Base-by-base conservation (phyloP, 2,329 filamentous ascomycete species). In the Gliomastix tumulicola region DNA sequence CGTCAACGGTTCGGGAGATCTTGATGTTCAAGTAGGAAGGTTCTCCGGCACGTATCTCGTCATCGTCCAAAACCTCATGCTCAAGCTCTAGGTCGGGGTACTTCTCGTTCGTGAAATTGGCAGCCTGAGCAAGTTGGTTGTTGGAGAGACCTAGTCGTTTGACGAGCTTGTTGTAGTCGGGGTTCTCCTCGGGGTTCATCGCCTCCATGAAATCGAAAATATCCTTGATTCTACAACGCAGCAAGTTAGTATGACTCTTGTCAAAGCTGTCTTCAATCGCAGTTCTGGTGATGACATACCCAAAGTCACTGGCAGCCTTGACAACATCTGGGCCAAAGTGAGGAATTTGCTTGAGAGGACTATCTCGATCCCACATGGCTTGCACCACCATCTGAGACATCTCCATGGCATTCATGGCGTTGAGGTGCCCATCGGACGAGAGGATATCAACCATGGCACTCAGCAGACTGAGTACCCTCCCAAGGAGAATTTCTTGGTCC, bases 361-460 rank as follows among this genome's bases (percentile, higher is more conserved):
- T 94, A 59, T 98, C 92, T 40, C 89, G 84, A 63, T 98, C 90
- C 92, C 92, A 98, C 87, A 97, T 95, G 34, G 84, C 89, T 64
- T 98, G 92, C 4, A 98, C 89, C 36, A 94, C 87, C 92, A 98
- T 98, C 57, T 98, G 92, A 11, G 87, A 94, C 76, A 98, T 88
- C 60, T 98, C 92, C 90, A 98, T 98, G 20, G 92, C 92, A 51
- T 84, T 89, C 82, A 96, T 94, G 41, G 92, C 90, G 55, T 98
- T 98, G 43, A 98, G 74, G 51, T 96, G 88, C 12, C 90, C 92
- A 50, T 98, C 89, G 1, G 89, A 96, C 9, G 88, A 95, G 23
- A 98, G 74, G 13, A 98, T 88, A 57, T 98, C 92, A 17, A 97
- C 92, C 51, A 84, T 87, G 17, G 92, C 90, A 56, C 86, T 94